Base-by-base conservation (phyloP, 139 green algal species). In the Auxenochlorella protothecoides region DNA sequence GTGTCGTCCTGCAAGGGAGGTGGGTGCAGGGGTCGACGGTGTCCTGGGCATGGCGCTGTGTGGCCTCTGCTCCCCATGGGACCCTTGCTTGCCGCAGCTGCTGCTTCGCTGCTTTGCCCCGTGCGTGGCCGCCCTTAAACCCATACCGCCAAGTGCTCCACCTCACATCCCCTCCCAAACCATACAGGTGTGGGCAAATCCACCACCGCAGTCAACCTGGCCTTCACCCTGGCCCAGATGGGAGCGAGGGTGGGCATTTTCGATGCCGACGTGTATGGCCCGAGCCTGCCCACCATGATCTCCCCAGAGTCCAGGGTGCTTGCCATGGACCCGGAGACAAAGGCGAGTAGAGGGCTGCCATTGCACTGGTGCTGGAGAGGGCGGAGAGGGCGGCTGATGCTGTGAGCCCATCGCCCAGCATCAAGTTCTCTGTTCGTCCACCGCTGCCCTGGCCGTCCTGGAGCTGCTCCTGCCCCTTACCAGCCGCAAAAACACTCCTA, bases 251-350 rank as follows among this genome's bases (percentile, higher is more conserved):
- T 92, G 54, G 95, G 93, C 72, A 96, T 99, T 63, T 97, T 99
- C 71, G 95, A 98, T 69, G 95, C 95, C 5, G 95, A 99, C 79
- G 86, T 99, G 54, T 98, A 98, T 77, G 95, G 95, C 44, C 95
- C 95, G 70, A 91, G 79, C 74, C 82, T 99, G 72, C 95, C 95
- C 5, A 96, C 90, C 44, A 99, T 99, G 95, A 87, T 97, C 54
- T 86, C 75, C 53, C 93, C 93, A 1, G 86, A 93, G 65, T 72
- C 85, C 11, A 73, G 79, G 9, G 89, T 96, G 55, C 69, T 90
- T 55, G 72, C 89, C 60, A 97, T 97, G 91, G 74, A 94, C 80
- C 80, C 83, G 10, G 89, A 91, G 11, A 92, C 89, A 16, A 80
- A 77, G 60, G 70, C 72, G 62, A 63, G 6, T 51, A 8, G 27